phyloP scores from a whole-genome alignment of 768 basidiomycete genomes.

The Agrocybe chaxingu region DNA sequence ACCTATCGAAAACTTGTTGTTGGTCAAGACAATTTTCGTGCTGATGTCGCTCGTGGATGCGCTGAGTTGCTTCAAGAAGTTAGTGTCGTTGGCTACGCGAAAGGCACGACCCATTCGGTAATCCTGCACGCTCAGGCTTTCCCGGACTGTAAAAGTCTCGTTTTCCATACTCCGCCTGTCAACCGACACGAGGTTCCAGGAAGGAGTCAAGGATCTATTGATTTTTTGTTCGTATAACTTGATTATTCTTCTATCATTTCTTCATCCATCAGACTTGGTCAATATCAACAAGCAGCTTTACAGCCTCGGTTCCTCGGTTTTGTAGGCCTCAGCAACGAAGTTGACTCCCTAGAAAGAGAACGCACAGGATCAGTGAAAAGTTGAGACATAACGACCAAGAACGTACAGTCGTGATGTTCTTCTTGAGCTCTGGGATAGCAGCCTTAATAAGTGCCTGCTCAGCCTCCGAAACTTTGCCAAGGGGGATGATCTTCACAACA shows the following conservation, averaged over 20 bases:
- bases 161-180: not conserved
- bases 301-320: slow-evolving; percentile 24
- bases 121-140: no score
- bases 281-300: slow-evolving; percentile 9
- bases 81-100: no score
- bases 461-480: slow-evolving; percentile 68
- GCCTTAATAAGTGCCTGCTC: slow-evolving; percentile 79
- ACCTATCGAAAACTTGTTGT: no score
- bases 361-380: no score
- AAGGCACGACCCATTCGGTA: no score
- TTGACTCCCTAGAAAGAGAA: slow-evolving; percentile 27
- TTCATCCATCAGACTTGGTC: not conserved
- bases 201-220: not conserved
- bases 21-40: no score
- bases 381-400: not conserved
- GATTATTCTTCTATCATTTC: slow-evolving; percentile 3
- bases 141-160: not conserved
- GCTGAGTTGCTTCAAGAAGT: no score
- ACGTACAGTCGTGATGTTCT: slow-evolving; percentile 70
- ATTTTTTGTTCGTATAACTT: slow-evolving; percentile 13
- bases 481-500: slow-evolving; percentile 75
- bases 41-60: no score
- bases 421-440: slow-evolving; percentile 74
- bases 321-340: slow-evolving; percentile 33
- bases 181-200: not conserved